phyloP scores from a whole-genome alignment of 768 basidiomycete species.

The Trametes cingulata region DNA sequence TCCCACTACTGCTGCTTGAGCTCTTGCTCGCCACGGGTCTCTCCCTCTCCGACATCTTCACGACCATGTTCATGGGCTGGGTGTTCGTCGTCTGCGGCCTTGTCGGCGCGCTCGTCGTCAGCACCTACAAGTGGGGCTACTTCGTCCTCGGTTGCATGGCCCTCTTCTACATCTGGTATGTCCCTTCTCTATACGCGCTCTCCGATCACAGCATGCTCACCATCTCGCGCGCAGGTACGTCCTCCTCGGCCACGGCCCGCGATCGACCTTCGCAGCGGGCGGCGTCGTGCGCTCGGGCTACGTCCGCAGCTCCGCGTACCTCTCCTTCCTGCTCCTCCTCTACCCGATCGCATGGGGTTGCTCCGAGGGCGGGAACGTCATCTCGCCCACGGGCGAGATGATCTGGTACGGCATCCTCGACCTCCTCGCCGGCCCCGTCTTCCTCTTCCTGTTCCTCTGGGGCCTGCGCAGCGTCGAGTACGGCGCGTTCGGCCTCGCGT shows the following conservation, averaged over 20 bases:
- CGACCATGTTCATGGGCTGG: slow-evolving; percentile 46
- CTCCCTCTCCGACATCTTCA: slow-evolving; percentile 49
- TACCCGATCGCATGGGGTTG: slow-evolving; percentile 62
- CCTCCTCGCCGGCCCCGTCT: slow-evolving; percentile 41
- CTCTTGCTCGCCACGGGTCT: slow-evolving; percentile 49
- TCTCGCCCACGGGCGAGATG: slow-evolving; percentile 55
- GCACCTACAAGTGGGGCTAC: slow-evolving; percentile 56
- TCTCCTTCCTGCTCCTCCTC: slow-evolving; percentile 53
- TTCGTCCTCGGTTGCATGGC: slow-evolving; percentile 48
- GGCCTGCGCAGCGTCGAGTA: slow-evolving; percentile 32
- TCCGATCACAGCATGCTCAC: slow-evolving; percentile 11
- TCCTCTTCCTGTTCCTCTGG: slow-evolving; percentile 34
- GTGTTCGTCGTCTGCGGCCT: slow-evolving; percentile 48
- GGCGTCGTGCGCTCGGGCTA: slow-evolving; percentile 31
- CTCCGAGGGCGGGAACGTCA: slow-evolving; percentile 53
- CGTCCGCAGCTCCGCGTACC: slow-evolving; percentile 38
- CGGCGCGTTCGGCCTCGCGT: slow-evolving; percentile 30
- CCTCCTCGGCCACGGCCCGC: slow-evolving; percentile 32
- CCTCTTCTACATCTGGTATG: slow-evolving; percentile 52
- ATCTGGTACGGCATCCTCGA: slow-evolving; percentile 55
- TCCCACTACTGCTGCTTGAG: slow-evolving; percentile 50
- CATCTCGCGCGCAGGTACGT: slow-evolving; percentile 10
- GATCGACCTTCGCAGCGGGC: slow-evolving; percentile 30
- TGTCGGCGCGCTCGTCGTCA: slow-evolving; percentile 51
- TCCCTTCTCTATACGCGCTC: slow-evolving; percentile 10